Evolutionary conservation across 805 yeast species (phyloP).

Genomic region (Clavispora asparagi): DNA sequence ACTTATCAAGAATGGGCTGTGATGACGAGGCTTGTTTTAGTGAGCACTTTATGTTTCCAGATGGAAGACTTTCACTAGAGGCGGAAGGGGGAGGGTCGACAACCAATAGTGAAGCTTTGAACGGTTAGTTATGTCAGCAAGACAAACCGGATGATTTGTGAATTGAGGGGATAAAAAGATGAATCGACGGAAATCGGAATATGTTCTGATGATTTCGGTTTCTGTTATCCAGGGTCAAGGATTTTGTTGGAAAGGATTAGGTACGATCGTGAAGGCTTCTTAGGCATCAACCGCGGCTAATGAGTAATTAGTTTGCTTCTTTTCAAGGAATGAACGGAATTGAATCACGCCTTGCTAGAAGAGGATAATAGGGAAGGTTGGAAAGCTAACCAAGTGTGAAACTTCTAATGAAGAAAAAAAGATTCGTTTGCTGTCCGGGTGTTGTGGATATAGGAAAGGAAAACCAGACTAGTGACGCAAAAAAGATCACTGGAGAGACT

Average conservation of each 20-base stretch:
- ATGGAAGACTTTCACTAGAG: slow-evolving; percentile 12
- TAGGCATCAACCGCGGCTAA: slow-evolving; percentile 34
- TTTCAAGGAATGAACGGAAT: neutral
- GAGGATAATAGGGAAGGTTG: neutral
- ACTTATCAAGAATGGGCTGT: neutral
- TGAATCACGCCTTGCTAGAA: neutral
- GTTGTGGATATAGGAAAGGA: neutral
- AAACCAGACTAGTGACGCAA: neutral
- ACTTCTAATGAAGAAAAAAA: neutral
- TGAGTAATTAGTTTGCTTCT: slow-evolving; percentile 3
- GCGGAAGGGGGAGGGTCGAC: slow-evolving; percentile 35
- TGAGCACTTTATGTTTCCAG: neutral
- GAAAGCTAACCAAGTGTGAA: neutral
- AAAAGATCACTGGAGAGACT: neutral
- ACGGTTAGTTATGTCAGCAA: slow-evolving; percentile 11
- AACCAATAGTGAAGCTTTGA: slow-evolving; percentile 24
- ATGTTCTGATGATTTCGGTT: slow-evolving; percentile 1
- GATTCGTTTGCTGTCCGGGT: neutral
- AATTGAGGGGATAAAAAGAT: neutral
- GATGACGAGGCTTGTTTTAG: neutral
- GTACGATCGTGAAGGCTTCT: slow-evolving; percentile 40
- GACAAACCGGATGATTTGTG: slow-evolving; percentile 6
- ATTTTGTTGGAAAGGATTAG: slow-evolving; percentile 21
- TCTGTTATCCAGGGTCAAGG: slow-evolving; percentile 43
- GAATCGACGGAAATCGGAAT: neutral